Evolutionary conservation across 31 red algal species (phyloP).

Genomic region (Odonthalia washingtoniensis): DNA sequence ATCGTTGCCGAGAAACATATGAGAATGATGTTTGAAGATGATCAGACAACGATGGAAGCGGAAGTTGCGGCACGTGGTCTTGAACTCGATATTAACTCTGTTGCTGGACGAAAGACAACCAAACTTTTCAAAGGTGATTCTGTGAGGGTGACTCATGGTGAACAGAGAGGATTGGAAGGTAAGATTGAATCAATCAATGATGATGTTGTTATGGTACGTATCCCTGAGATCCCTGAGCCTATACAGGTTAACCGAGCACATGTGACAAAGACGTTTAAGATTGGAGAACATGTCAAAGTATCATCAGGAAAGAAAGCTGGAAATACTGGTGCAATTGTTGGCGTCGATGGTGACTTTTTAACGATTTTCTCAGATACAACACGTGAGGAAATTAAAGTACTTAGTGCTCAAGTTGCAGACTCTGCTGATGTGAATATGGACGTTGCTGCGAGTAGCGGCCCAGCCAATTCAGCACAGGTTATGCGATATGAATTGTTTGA

Average conservation of each 20-base stretch:
- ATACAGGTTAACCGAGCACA: constrained; percentile 55
- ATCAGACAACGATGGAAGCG: constrained; percentile 41
- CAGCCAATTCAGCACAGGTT: constrained; percentile 21
- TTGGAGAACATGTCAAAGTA: constrained; percentile 82
- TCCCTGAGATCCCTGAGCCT: constrained; percentile 61
- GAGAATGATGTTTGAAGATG: constrained; percentile 45
- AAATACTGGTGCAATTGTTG: constrained; percentile 84
- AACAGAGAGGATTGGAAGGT: constrained; percentile 82
- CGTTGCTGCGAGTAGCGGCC: neutral
- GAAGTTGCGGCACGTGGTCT: constrained; percentile 62
- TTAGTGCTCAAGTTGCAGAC: constrained; percentile 74
- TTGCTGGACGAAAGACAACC: constrained; percentile 67
- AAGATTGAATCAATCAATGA: constrained; percentile 69
- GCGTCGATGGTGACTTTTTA: constrained; percentile 76
- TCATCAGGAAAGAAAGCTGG: constrained; percentile 78
- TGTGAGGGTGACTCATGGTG: constrained; percentile 73
- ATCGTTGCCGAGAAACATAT: constrained; percentile 79
- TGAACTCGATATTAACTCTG: constrained; percentile 61
- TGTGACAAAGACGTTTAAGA: constrained; percentile 84
- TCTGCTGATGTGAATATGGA: constrained; percentile 76
- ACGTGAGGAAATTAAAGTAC: constrained; percentile 74
- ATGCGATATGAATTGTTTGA: constrained; percentile 86
- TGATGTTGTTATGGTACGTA: constrained; percentile 66
- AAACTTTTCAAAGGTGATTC: constrained; percentile 86
- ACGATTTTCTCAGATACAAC: constrained; percentile 87